Evolutionary conservation across 1,284 basidiomycete species (phyloP), one percentile per base, ranked within the genome.

Genomic region (Trametes versicolor): DNA sequence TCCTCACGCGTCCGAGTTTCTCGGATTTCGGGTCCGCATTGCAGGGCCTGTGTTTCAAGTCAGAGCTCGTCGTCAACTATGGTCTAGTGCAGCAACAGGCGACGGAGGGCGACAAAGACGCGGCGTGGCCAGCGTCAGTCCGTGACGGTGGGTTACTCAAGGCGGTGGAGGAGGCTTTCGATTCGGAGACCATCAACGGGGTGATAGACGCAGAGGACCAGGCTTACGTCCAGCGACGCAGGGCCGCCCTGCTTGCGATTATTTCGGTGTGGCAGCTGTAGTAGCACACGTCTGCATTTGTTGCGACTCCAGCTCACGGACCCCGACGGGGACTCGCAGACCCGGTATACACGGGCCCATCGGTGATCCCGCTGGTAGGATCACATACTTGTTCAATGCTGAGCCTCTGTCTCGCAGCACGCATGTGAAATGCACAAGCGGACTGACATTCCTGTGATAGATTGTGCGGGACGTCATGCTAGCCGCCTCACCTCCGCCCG

Each of bases 1-100:
- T 82, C n/a, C 54, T 78, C 25, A 47, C 64, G 21, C 62, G 60
- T 58, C 67, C 72, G 45, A 55, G 52, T 32, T 60, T 64, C 19
- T 47, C 70, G 47, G 71, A 69, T 39, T 50, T 63, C 17, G 52
- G 63, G 21, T 60, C 64, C 17, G 62, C 62, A 8, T 49, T 54
- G 27, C 68, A 66, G 53, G 52, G 58, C n/a, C 56, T 71, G 19
- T 62, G 64, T 61, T 75, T 85, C 67, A 85, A 86, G 74, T 82
- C 81, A 63, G 77, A 82, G 36, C 78, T 89, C 34, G 70, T 88
- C 43, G 63, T 75, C 58, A 80, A 84, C 21, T 88, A 83, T 65
- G 81, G 79, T 27, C 74, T 75, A 37, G 72, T 87, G 27, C 85
- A 87, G 67, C 71, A 73, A 25, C 68, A 77, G 32, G 39, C 57